phyloP scores from a whole-genome alignment of 2,329 filamentous ascomycete species.

The Emmonsiellopsis sp. region DNA sequence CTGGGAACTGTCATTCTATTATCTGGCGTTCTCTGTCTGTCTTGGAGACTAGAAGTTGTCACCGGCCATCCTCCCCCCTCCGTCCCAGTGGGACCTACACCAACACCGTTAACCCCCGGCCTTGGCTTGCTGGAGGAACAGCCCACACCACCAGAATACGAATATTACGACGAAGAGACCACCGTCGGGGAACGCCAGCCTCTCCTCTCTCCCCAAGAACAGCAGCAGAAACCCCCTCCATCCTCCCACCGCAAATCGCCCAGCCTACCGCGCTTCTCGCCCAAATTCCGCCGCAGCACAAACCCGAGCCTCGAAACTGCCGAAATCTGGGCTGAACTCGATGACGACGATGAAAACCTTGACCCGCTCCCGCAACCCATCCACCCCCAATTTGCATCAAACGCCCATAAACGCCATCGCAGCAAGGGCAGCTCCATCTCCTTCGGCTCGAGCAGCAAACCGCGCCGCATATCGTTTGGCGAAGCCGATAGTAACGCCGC shows the following conservation, averaged over 20 bases:
- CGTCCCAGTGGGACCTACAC: conserved; percentile 41
- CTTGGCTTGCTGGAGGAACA: conserved; percentile 65
- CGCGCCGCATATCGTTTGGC: background rate
- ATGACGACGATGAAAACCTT: conserved; percentile 53
- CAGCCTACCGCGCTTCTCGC: conserved; percentile 22
- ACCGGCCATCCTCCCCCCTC: conserved; percentile 23
- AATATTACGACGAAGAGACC: conserved; percentile 32
- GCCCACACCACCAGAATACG: conserved; percentile 17
- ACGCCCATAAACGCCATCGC: background rate
- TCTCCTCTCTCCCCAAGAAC: conserved; percentile 20
- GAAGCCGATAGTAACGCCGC: background rate
- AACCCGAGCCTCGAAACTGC: conserved; percentile 55
- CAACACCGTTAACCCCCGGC: conserved; percentile 69
- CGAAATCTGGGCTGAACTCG: conserved; percentile 82
- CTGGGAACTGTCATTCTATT: conserved; percentile 81
- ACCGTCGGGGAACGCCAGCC: conserved; percentile 30
- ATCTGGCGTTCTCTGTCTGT: conserved; percentile 79
- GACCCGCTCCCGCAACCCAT: conserved; percentile 4
- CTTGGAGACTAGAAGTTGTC: conserved; percentile 79
- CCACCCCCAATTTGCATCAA: background rate
- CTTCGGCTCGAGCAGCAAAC: background rate
- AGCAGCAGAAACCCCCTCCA: conserved; percentile 9
- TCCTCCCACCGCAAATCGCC: conserved; percentile 25
- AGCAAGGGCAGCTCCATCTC: conserved; percentile 5
- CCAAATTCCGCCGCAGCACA: conserved; percentile 37